Evolutionary conservation across 495 filamentous ascomycete genomes (phyloP).

Genomic region (Xylaria curta): DNA sequence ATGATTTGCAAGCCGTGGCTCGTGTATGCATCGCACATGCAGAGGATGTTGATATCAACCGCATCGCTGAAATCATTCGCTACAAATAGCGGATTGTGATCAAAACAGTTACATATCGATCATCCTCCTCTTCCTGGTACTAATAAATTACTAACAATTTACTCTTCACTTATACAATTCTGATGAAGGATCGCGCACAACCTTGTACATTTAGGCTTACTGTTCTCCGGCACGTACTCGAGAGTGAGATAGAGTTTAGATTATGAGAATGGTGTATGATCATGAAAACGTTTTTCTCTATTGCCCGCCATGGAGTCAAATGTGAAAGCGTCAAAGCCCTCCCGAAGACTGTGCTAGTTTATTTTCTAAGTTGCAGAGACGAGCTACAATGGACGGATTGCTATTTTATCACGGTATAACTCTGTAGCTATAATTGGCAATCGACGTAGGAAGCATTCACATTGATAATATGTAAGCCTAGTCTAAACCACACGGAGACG

Average conservation of each 20-base stretch:
- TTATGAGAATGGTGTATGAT: background rate
- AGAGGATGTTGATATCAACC: background rate
- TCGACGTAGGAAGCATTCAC: background rate
- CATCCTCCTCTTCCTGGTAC: background rate
- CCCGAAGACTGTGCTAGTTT: background rate
- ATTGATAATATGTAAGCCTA: background rate
- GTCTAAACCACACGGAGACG: too few relatives aligned
- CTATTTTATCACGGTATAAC: background rate
- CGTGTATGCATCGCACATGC: background rate
- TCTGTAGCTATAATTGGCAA: background rate
- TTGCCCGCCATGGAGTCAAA: background rate
- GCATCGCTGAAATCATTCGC: background rate
- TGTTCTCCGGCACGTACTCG: background rate
- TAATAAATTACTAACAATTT: background rate
- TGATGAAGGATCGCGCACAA: background rate
- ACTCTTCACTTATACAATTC: background rate
- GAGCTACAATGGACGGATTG: background rate
- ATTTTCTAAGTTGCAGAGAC: background rate
- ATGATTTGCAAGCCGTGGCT: background rate
- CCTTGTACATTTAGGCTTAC: background rate
- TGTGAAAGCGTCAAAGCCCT: background rate
- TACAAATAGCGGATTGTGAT: background rate
- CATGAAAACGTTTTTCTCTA: background rate
- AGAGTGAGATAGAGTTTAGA: background rate
- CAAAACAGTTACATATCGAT: background rate